A percentile compares a stretch with the other conserved stretches of the same genome.
These are phyloP conservation scores for Phytopythium ostracodes DNA, from an alignment of 352 stramenopile genomes.

Conservation along the genomic window DNA sequence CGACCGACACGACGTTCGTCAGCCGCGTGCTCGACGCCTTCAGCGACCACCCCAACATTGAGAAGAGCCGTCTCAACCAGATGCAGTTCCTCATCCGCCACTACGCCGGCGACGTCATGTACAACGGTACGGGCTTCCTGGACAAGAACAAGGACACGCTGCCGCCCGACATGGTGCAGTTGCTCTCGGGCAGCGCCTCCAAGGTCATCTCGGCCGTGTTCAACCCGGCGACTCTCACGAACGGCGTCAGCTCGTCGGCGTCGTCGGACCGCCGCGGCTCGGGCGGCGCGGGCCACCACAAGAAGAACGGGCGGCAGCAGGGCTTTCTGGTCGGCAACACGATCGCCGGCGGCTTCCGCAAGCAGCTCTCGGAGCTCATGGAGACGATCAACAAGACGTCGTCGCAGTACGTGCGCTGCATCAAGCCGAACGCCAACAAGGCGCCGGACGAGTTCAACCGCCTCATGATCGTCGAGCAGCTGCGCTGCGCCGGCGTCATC, in stretches of 20 bases:
- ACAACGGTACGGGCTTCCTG: slow-evolving; percentile 69
- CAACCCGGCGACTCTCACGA: slow-evolving; percentile 26
- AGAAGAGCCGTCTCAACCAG: slow-evolving; percentile 84
- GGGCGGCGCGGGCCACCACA: slow-evolving; percentile 29
- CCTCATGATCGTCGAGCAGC: slow-evolving; percentile 85
- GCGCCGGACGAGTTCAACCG: slow-evolving; percentile 80
- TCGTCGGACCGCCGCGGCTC: slow-evolving; percentile 27
- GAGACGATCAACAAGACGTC: slow-evolving; percentile 87
- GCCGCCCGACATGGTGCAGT: slow-evolving; percentile 71
- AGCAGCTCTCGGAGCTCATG: slow-evolving; percentile 83
- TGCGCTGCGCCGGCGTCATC: slow-evolving; percentile 88
- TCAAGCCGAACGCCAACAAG: slow-evolving; percentile 91
- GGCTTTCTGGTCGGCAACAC: slow-evolving; percentile 82
- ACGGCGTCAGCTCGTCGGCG: slow-evolving; percentile 9
- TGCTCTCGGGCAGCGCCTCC: slow-evolving; percentile 59
- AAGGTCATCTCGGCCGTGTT: slow-evolving; percentile 71
- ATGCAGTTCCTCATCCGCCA: slow-evolving; percentile 79
- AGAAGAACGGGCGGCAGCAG: slow-evolving; percentile 52
- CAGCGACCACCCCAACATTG: slow-evolving; percentile 73
- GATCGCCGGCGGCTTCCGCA: slow-evolving; percentile 81
- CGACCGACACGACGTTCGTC: slow-evolving; percentile 79
- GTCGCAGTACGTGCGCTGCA: slow-evolving; percentile 87
- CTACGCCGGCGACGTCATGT: slow-evolving; percentile 82
- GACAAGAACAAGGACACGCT: slow-evolving; percentile 89
- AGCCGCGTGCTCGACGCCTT: slow-evolving; percentile 80